A percentile compares a stretch with the other conserved stretches of the same genome.
These are phyloP conservation scores for Hyaloscypha finlandica DNA, from an alignment of 495 filamentous ascomycete species.

Conservation along the genomic window DNA sequence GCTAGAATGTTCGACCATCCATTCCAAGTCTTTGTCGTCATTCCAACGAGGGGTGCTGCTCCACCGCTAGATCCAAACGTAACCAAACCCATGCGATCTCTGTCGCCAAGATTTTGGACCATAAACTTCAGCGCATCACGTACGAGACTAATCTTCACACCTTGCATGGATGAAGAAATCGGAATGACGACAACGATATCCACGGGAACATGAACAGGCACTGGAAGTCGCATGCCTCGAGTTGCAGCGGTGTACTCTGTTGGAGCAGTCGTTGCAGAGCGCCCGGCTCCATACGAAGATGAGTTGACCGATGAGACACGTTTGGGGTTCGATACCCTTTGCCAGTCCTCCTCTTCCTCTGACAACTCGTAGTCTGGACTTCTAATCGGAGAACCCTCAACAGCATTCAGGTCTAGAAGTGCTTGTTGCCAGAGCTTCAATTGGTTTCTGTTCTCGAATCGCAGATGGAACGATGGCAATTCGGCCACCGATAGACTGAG, in stretches of 20 bases:
- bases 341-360: constrained; percentile 94
- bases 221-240: constrained; percentile 53
- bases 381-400: constrained; percentile 59
- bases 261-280: constrained; percentile 74
- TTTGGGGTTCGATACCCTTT: constrained; percentile 67
- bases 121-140: constrained; percentile 95
- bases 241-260: constrained; percentile 77
- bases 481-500: constrained; percentile 91
- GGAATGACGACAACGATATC: constrained; percentile 97
- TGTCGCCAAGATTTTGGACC: constrained; percentile 86
- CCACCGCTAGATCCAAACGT: constrained; percentile 96
- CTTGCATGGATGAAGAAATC: constrained; percentile 98
- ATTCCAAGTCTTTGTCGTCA: constrained; percentile 91
- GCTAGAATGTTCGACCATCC: constrained; percentile 88
- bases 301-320: constrained; percentile 85
- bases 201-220: constrained; percentile 83
- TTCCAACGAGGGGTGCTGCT: constrained; percentile 93
- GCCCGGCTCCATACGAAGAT: constrained; percentile 77
- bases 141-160: constrained; percentile 93
- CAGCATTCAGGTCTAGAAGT: constrained; percentile 77
- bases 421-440: constrained; percentile 91
- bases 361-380: constrained; percentile 74
- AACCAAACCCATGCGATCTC: constrained; percentile 95
- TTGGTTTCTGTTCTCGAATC: constrained; percentile 82
- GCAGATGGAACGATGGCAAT: constrained; percentile 94